Percentiles rank a stretch among this genome's conserved stretches.
Conservation (phyloP, 106 monocot genomes). For the Allium cepa region DNA sequence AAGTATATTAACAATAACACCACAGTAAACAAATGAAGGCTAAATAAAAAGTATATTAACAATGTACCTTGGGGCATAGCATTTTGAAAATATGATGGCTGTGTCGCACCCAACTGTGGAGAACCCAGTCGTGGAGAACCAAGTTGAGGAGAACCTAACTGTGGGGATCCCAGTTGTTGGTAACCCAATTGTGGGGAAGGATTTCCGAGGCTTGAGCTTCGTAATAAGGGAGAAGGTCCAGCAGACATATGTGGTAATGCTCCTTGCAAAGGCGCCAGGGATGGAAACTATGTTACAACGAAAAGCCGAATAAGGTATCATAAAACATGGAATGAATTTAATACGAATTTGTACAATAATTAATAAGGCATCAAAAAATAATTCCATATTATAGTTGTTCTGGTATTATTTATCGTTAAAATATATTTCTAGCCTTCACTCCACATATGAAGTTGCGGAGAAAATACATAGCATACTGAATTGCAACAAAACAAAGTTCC, state of each 20-base stretch:
- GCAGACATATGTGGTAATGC: conserved; percentile 28
- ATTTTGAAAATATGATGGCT: conserved; percentile 26
- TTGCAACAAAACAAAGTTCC: background rate
- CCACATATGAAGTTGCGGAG: background rate
- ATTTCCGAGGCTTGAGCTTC: conserved; percentile 35
- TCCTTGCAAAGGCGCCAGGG: conserved; percentile 44
- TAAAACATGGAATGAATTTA: no score
- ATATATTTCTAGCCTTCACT: conserved; percentile 1
- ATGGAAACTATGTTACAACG: conserved; percentile 40
- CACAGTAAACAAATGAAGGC: no score
- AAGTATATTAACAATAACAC: background rate
- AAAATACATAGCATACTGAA: background rate
- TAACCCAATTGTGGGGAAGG: conserved; percentile 32
- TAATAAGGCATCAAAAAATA: background rate
- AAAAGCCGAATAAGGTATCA: background rate
- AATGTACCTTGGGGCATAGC: conserved; percentile 4
- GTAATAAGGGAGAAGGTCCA: conserved; percentile 19
- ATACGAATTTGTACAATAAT: background rate
- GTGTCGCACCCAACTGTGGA: conserved; percentile 34
- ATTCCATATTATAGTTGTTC: background rate
- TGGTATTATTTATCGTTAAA: background rate
- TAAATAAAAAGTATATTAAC: background rate
- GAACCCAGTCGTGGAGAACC: conserved; percentile 25
- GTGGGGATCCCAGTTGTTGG: no score
- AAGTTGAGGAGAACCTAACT: no score